Conservation (phyloP, 345 rosid species). For the Hypericum perforatum region DNA sequence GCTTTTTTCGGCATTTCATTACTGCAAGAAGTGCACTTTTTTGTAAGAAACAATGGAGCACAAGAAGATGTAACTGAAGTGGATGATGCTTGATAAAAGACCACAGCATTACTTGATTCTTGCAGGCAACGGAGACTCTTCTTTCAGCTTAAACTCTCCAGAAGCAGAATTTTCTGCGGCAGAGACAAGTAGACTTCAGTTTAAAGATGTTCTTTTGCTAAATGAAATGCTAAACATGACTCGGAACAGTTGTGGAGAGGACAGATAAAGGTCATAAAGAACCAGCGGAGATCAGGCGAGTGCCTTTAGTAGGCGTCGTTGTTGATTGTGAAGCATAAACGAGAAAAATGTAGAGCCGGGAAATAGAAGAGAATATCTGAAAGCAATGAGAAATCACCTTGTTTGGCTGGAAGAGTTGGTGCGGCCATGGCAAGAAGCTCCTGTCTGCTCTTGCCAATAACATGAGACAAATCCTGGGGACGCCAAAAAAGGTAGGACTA, state of each 20-base stretch:
- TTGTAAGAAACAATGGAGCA: constrained; percentile 12
- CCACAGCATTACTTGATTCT: constrained; percentile 45
- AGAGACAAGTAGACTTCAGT: constrained; percentile 10
- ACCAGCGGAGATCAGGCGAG: constrained; percentile 25
- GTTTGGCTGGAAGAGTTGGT: constrained; percentile 32
- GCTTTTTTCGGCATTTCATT: constrained; percentile 39
- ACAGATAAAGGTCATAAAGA: constrained; percentile 5
- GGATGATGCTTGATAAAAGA: constrained; percentile 4
- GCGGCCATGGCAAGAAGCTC: constrained; percentile 92
- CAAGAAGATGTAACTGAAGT: neutral
- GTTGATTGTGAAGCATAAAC: too few species aligned
- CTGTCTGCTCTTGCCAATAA: constrained; percentile 76
- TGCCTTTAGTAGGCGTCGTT: too few species aligned
- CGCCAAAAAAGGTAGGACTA: neutral
- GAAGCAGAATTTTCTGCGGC: constrained; percentile 36
- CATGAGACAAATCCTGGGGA: constrained; percentile 71
- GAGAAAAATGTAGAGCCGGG: too few species aligned
- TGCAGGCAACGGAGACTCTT: constrained; percentile 36
- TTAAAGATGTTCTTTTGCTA: neutral
- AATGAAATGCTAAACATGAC: neutral
- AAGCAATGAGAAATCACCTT: constrained; percentile 33
- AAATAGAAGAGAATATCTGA: neutral
- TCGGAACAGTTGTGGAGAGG: neutral
- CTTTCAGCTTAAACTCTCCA: constrained; percentile 38
- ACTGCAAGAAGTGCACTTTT: constrained; percentile 31